Base-by-base conservation (phyloP, 306 rosid species). In the Cucurbita argyrosperma region DNA sequence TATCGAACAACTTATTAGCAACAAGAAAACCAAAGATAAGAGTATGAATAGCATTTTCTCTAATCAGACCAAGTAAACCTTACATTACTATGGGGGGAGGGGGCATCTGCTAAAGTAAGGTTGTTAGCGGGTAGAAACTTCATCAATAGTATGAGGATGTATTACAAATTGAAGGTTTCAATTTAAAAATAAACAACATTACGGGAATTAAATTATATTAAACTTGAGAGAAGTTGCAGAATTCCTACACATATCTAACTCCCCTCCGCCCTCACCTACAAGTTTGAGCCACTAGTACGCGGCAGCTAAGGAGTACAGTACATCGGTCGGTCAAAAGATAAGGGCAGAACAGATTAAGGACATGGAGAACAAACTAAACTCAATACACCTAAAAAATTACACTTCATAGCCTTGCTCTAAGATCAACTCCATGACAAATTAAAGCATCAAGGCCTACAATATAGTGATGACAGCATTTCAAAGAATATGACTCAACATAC, bases 401-500 rank as follows among this genome's bases (percentile, higher is more conserved):
- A 68, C 18, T 67, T 67, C 26, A 19, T 23, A 67, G 43, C 26
- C 12, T 49, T 45, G 6, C 56, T 15, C 58, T 49, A 49, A 26
- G 74, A 49, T 14, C 14, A 69, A 69, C 51, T 69, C 23, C 55
- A 26, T 5, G 58, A 69, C 58, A 49, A 69, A 47, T 46, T 0
- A 69, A 46, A 69, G 26, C 58, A 69, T 15, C 43, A 14, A 69
- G 42, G 45, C 15, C 26, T 69, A 26, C 58, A 47, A 9, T 49
- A 49, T 49, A 26, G 21, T 67, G 74, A 49, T 23, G 71, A 37
- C 7, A 54, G 52, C 26, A 42, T 39, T 40, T n/a, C 5, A 54
- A 38, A 53, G 11, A 53, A 35, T 53, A 16, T 53, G 63, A 19
- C 37, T 30, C 30, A 15, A 74, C 67, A 35, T 78, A 94, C 99